Conservation (phyloP, 2,329 filamentous ascomycete genomes). For the Microsporum audouinii region DNA sequence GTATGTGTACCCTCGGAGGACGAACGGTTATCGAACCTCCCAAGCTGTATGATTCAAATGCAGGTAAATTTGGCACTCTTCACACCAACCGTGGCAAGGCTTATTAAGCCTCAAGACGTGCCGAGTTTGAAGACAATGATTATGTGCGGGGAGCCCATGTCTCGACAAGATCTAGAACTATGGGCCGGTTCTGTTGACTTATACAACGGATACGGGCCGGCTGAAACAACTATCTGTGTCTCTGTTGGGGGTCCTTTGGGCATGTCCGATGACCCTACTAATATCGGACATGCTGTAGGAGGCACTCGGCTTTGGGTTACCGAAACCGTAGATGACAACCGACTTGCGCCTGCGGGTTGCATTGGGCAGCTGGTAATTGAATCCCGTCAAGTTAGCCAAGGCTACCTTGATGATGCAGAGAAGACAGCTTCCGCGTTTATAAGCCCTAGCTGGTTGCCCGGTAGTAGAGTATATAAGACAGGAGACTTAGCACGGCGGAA, state of each 20-base stretch:
- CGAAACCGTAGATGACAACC: slow-evolving; percentile 22
- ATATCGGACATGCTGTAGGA: slow-evolving; percentile 24
- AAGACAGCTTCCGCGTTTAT: slow-evolving; percentile 47
- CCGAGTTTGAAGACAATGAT: slow-evolving; percentile 31
- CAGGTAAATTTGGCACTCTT: slow-evolving; percentile 46
- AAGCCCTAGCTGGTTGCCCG: slow-evolving; percentile 24
- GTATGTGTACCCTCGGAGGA: slow-evolving; percentile 46
- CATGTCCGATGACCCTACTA: slow-evolving; percentile 26
- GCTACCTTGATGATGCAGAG: slow-evolving; percentile 23
- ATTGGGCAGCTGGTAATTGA: slow-evolving; percentile 51
- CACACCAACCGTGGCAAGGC: slow-evolving; percentile 47
- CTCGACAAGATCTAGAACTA: slow-evolving; percentile 30
- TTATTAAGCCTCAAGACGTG: slow-evolving; percentile 34
- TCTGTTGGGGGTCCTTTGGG: slow-evolving; percentile 29
- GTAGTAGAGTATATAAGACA: slow-evolving; percentile 25
- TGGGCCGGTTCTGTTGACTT: slow-evolving; percentile 35
- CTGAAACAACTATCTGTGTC: slow-evolving; percentile 34
- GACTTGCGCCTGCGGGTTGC: slow-evolving; percentile 43
- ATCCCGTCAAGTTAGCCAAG: slow-evolving; percentile 39
- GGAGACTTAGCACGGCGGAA: slow-evolving; percentile 27
- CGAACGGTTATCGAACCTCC: slow-evolving; percentile 40
- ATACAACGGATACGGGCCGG: slow-evolving; percentile 36
- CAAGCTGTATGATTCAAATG: slow-evolving; percentile 40
- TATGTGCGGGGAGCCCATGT: slow-evolving; percentile 37
- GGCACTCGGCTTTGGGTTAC: slow-evolving; percentile 27